phyloP scores from a whole-genome alignment of 108 stramenopile species.

The Parietichytrium sp. region DNA sequence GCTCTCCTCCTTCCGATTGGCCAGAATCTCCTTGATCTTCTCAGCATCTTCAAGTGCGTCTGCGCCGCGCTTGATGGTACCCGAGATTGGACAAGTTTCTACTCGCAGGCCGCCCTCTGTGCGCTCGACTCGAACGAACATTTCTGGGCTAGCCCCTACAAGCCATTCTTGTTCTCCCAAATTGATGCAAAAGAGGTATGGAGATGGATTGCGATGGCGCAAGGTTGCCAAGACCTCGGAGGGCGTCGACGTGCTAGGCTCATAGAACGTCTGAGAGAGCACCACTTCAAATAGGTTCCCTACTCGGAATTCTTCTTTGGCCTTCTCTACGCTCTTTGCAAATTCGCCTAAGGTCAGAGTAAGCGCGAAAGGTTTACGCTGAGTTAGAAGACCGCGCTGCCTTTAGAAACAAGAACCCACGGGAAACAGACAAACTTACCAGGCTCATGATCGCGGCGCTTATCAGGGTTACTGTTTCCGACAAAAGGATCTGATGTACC shows the following conservation, averaged over 20 bases:
- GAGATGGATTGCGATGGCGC: slow-evolving; percentile 84
- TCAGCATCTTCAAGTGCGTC: slow-evolving; percentile 94
- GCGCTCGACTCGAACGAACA: slow-evolving; percentile 93
- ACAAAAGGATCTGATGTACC: slow-evolving; percentile 52
- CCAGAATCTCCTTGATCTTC: slow-evolving; percentile 82
- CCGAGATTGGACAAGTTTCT: slow-evolving; percentile 97
- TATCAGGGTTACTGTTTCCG: background rate
- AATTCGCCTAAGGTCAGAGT: slow-evolving; percentile 81
- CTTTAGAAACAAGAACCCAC: too few species aligned
- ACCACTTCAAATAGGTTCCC: slow-evolving; percentile 96
- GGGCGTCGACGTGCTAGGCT: slow-evolving; percentile 56
- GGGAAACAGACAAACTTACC: too few species aligned
- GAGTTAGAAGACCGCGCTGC: too few species aligned
- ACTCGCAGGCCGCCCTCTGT: slow-evolving; percentile 81
- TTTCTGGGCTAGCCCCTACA: slow-evolving; percentile 94
- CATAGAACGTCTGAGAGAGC: slow-evolving; percentile 85
- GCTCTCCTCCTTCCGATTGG: slow-evolving; percentile 87
- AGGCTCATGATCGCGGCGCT: slow-evolving; percentile 1
- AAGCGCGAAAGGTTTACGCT: too few species aligned
- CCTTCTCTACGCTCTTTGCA: slow-evolving; percentile 76
- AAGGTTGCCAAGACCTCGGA: slow-evolving; percentile 80
- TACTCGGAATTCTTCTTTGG: slow-evolving; percentile 86
- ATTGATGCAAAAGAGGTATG: slow-evolving; percentile 94
- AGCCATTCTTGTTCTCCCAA: slow-evolving; percentile 88
- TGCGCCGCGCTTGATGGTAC: slow-evolving; percentile 91